Conservation (phyloP, 208 protist species). For the Zelonia costaricensis region DNA sequence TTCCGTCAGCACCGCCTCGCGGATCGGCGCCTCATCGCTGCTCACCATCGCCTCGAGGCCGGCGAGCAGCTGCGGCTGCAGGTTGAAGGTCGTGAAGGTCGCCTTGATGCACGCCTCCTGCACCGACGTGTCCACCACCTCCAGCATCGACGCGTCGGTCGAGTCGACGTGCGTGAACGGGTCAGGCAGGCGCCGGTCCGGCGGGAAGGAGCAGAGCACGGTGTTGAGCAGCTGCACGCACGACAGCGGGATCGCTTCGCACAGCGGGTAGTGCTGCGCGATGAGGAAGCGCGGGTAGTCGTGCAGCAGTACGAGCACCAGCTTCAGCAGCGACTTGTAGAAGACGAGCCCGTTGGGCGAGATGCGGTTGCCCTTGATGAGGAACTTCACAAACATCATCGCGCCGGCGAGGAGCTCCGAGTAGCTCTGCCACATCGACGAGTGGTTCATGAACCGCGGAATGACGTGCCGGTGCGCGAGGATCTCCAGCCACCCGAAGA, state of each 20-base stretch:
- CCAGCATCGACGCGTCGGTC: conserved; percentile 92
- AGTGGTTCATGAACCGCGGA: conserved; percentile 92
- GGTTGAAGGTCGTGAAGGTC: conserved; percentile 43
- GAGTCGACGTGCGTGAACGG: conserved; percentile 83
- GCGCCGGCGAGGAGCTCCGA: conserved; percentile 68
- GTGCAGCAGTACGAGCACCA: conserved; percentile 98
- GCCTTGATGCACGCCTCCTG: conserved; percentile 87
- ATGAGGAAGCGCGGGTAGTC: conserved; percentile 99
- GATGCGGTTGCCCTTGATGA: conserved; percentile 61
- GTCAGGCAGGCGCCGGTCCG: conserved; percentile 95
- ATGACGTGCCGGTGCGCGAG: conserved; percentile 97
- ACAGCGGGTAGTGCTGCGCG: conserved; percentile 97
- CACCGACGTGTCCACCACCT: conserved; percentile 72
- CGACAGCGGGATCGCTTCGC: conserved; percentile 93
- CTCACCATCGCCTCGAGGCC: conserved; percentile 35
- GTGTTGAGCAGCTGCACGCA: conserved; percentile 99
- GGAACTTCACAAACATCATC: conserved; percentile 77
- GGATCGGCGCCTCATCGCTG: conserved; percentile 47
- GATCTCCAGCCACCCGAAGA: conserved; percentile 99
- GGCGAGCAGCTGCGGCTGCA: conserved; percentile 51
- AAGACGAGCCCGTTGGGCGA: conserved; percentile 78
- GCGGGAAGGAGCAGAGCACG: conserved; percentile 96
- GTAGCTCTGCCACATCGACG: conserved; percentile 59
- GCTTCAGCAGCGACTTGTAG: conserved; percentile 91
- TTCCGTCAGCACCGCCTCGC: conserved; percentile 24